Evolutionary conservation across 2,329 filamentous ascomycete species (phyloP).

Genomic region (Monilinia polystroma): DNA sequence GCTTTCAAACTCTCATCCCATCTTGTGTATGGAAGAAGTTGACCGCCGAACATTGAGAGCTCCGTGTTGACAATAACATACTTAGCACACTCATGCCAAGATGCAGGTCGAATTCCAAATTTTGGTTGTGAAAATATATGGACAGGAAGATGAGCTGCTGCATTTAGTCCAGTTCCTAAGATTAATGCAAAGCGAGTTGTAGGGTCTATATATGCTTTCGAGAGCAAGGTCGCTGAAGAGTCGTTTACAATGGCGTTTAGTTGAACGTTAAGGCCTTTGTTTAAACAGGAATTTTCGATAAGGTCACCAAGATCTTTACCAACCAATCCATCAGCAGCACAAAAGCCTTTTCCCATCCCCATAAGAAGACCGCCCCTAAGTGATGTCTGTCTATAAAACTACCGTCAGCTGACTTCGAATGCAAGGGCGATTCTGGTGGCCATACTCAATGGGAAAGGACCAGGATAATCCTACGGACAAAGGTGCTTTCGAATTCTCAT

Average conservation of each 20-base stretch:
- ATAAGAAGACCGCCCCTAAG: slow-evolving; percentile 58
- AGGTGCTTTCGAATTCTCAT: slow-evolving; percentile 42
- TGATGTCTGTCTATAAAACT: slow-evolving; percentile 59
- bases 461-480: slow-evolving; percentile 63
- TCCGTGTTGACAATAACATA: slow-evolving; percentile 68
- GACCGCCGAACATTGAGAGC: slow-evolving; percentile 63
- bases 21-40: slow-evolving; percentile 57
- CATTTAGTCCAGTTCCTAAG: slow-evolving; percentile 66
- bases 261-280: slow-evolving; percentile 50
- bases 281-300: slow-evolving; percentile 53
- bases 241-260: slow-evolving; percentile 66
- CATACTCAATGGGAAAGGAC: slow-evolving; percentile 70
- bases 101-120: slow-evolving; percentile 54
- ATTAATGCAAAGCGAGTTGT: slow-evolving; percentile 64
- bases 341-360: slow-evolving; percentile 66
- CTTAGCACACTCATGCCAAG: slow-evolving; percentile 57
- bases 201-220: slow-evolving; percentile 56
- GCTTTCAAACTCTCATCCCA: slow-evolving; percentile 58
- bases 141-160: slow-evolving; percentile 63
- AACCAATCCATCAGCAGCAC: slow-evolving; percentile 56
- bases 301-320: slow-evolving; percentile 61
- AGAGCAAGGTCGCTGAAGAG: slow-evolving; percentile 64
- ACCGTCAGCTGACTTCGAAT: slow-evolving; percentile 33
- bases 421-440: slow-evolving; percentile 26
- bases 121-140: slow-evolving; percentile 54